Conservation (phyloP, 345 rosid genomes). For the Rhodamnia rubescens region DNA sequence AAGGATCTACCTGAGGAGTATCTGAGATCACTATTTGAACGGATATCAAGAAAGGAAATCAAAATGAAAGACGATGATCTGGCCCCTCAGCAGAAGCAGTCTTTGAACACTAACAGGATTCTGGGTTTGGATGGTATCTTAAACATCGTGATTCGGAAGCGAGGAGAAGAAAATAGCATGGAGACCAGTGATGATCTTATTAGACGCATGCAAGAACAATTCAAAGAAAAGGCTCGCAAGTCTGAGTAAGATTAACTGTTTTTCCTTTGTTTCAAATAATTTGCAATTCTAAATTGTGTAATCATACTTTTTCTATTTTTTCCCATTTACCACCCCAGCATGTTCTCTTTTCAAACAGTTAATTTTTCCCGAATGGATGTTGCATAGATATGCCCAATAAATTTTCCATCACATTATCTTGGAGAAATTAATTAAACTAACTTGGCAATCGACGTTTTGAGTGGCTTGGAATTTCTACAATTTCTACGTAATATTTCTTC, state of each 20-base stretch:
- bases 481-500: neutral
- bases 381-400: neutral
- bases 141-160: conserved; percentile 94
- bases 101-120: conserved; percentile 65
- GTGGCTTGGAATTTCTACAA: neutral
- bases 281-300: neutral
- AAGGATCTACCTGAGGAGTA: conserved; percentile 91
- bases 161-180: conserved; percentile 65
- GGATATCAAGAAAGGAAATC: conserved; percentile 93
- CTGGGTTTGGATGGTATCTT: conserved; percentile 86
- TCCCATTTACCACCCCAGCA: neutral
- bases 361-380: neutral
- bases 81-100: conserved; percentile 71
- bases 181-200: conserved; percentile 96
- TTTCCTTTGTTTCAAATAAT: neutral
- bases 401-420: neutral
- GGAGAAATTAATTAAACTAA: neutral
- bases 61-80: conserved; percentile 94
- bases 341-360: neutral
- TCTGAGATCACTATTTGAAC: conserved; percentile 77
- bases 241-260: conserved; percentile 63
- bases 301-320: neutral
- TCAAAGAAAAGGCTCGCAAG: conserved; percentile 95
- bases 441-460: neutral
- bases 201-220: conserved; percentile 96